Evolutionary conservation across 2,329 filamentous ascomycete genomes (phyloP), one percentile per base, ranked within the genome.

Genomic region (Anthostomella pinea): DNA sequence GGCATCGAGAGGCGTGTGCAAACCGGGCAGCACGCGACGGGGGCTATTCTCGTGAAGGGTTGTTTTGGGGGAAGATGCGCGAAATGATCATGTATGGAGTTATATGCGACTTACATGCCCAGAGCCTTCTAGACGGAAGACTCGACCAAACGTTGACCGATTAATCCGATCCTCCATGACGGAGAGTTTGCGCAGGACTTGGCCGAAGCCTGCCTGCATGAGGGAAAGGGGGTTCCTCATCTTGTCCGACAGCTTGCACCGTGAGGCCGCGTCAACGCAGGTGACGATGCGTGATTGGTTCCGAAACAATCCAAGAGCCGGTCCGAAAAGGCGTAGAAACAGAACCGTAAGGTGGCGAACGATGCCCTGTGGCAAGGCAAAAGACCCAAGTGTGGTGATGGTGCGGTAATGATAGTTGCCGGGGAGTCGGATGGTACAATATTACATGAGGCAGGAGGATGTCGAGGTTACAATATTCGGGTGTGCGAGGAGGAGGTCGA

Each of bases 81-180:
- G n/a, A n/a, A n/a, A n/a, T n/a, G n/a, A n/a, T n/a, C n/a, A n/a
- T n/a, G n/a, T n/a, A n/a, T n/a, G n/a, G n/a, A n/a, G n/a, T n/a
- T n/a, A n/a, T n/a, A n/a, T n/a, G n/a, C n/a, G n/a, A 66, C 73
- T 62, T 66, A 81, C 78, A 68, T 83, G 79, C 50, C 79, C 79
- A 33, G 71, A 81, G 33, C 77, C 77, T 46, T 81, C 78, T 11
- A 85, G 70, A 37, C 76, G 73, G 57, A 85, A 84, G 45, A 75
- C 70, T 41, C 66, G 66, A 41, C 75, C 76, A 47, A 79, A 67
- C 1, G 63, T 67, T 2, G 65, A 67, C 18, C 34, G 21, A 22
- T 60, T 63, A 35, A 60, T 52, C 18, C 43, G 45, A 8, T 56
- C 47, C n/a, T 62, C 59, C 30, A 59, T 7, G 14, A 20, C 13